Evolutionary conservation across 139 green algal species (phyloP).

Genomic region (Astrephomene gubernaculifera): DNA sequence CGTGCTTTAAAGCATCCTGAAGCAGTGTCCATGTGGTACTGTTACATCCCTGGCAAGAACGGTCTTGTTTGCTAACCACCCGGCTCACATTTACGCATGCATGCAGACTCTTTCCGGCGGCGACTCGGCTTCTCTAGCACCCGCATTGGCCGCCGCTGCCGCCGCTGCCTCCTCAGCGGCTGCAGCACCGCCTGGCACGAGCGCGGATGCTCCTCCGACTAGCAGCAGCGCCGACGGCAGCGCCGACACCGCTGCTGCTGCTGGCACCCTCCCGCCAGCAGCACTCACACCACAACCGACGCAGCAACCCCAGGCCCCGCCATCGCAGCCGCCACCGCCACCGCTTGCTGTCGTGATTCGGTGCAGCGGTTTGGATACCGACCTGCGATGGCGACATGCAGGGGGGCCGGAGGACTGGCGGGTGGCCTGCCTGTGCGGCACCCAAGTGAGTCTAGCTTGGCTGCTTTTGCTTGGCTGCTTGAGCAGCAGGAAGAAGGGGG

Average conservation of each 20-base stretch:
- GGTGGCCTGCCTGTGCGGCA: slow-evolving; percentile 64
- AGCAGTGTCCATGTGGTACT: too few relatives aligned
- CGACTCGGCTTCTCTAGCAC: background rate
- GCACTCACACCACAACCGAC: too few relatives aligned
- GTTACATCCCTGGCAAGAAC: too few relatives aligned
- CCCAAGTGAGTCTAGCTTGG: slow-evolving; percentile 15
- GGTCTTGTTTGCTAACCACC: too few relatives aligned
- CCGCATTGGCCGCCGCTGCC: background rate
- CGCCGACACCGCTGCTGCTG: background rate
- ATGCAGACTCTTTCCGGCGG: background rate
- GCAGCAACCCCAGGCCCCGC: too few relatives aligned
- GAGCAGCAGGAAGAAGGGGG: too few relatives aligned
- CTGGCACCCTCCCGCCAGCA: too few relatives aligned
- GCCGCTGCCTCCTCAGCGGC: background rate
- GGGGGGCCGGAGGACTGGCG: slow-evolving; percentile 91
- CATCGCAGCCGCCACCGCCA: slow-evolving; percentile 3
- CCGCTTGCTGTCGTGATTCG: slow-evolving; percentile 47
- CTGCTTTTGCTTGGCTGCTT: too few relatives aligned
- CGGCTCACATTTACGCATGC: too few relatives aligned
- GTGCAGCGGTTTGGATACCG: slow-evolving; percentile 57
- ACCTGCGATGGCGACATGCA: slow-evolving; percentile 67
- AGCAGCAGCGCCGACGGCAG: background rate
- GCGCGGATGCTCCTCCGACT: background rate
- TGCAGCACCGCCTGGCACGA: background rate
- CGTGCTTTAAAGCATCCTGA: too few relatives aligned